These are phyloP conservation scores for Micractinium conductrix DNA, from an alignment of 139 green algal genomes.

Conservation along the genomic window DNA sequence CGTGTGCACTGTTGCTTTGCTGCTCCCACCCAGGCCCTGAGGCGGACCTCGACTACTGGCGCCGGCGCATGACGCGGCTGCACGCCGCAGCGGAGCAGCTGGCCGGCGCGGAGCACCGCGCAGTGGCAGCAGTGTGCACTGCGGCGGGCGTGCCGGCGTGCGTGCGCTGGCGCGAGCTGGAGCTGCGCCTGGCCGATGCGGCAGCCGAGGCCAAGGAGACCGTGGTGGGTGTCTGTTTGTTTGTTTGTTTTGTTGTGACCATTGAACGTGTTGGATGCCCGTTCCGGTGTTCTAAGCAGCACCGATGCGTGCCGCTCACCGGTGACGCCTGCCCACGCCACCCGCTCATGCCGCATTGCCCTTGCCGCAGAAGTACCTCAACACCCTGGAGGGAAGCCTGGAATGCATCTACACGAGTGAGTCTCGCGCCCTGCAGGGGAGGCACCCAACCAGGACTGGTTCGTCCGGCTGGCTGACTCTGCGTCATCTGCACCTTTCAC, in stretches of 20 bases:
- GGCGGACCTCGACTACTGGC: slow-evolving; percentile 92
- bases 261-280: no score
- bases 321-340: no score
- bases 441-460: not conserved
- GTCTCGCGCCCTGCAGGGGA: not conserved
- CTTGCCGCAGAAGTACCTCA: slow-evolving; percentile 95
- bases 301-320: no score
- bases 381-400: slow-evolving; percentile 84
- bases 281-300: no score
- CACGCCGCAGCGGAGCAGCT: slow-evolving; percentile 88
- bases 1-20: not conserved
- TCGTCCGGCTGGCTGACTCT: no score
- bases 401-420: slow-evolving; percentile 81
- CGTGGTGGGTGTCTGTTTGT: no score
- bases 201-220: slow-evolving; percentile 94
- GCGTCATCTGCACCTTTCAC: not conserved
- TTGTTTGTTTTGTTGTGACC: no score
- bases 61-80: slow-evolving; percentile 80
- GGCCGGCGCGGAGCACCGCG: slow-evolving; percentile 74
- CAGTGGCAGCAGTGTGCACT: slow-evolving; percentile 78
- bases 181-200: slow-evolving; percentile 83
- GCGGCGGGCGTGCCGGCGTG: slow-evolving; percentile 61
- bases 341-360: no score
- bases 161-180: slow-evolving; percentile 84
- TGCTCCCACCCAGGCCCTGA: slow-evolving; percentile 66